These are phyloP conservation scores for Sordariomycetes sp. DNA, from an alignment of 2,329 filamentous ascomycete genomes.

Conservation along the genomic window DNA sequence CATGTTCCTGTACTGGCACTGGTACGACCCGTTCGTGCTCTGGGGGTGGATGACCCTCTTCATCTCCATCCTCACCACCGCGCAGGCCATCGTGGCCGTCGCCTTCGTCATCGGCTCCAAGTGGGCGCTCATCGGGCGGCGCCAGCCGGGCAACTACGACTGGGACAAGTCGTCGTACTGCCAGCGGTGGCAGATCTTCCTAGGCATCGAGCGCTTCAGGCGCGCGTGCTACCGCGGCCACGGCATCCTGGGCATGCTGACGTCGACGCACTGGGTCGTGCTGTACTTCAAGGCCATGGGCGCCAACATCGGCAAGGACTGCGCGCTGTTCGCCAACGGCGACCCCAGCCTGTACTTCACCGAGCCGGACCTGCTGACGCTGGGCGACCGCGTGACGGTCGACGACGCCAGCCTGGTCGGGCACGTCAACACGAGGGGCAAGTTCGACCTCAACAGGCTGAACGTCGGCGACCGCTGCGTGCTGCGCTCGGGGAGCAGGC, in stretches of 20 bases:
- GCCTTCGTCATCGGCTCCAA: constrained; percentile 33
- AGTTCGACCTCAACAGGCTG: constrained; percentile 42
- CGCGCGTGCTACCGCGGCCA: constrained; percentile 36
- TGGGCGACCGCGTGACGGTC: constrained; percentile 40
- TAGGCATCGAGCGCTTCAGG: constrained; percentile 38
- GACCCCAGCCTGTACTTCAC: constrained; percentile 42
- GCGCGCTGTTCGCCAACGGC: constrained; percentile 43
- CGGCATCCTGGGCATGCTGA: constrained; percentile 40
- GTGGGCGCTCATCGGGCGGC: constrained; percentile 39
- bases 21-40: constrained; percentile 23
- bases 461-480: constrained; percentile 40
- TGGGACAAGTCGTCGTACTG: constrained; percentile 47
- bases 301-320: constrained; percentile 41
- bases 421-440: constrained; percentile 46
- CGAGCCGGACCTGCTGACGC: constrained; percentile 42
- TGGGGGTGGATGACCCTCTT: constrained; percentile 26
- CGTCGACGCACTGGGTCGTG: constrained; percentile 39
- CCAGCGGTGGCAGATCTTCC: constrained; percentile 46
- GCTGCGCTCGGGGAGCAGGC: constrained; percentile 36
- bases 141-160: constrained; percentile 40
- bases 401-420: constrained; percentile 46
- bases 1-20: constrained; percentile 6
- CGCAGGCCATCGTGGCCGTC: constrained; percentile 28
- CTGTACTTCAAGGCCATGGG: constrained; percentile 43
- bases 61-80: constrained; percentile 29